A percentile compares a stretch with the other conserved stretches of the same genome.
phyloP scores from a whole-genome alignment of 805 yeast species.

The Candida ulmi region DNA sequence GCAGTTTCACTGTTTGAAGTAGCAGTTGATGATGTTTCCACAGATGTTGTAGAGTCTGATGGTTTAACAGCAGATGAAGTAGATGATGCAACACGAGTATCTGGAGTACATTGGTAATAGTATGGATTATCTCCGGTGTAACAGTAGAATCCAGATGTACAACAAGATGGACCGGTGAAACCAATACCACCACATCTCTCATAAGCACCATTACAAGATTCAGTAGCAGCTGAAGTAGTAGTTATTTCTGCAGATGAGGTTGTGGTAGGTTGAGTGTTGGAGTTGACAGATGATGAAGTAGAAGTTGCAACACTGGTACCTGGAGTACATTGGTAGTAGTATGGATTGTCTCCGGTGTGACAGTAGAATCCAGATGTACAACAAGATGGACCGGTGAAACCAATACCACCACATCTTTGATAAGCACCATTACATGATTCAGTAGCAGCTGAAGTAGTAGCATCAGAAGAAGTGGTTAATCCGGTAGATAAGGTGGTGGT shows the following conservation, averaged over 20 bases:
- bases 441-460: background rate
- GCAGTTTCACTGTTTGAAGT: too few relatives aligned
- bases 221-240: background rate
- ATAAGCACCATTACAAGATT: background rate
- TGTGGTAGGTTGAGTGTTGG: too few relatives aligned
- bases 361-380: background rate
- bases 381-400: background rate
- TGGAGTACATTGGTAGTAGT: background rate
- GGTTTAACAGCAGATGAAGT: constrained; percentile 3
- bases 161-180: background rate
- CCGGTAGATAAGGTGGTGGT: background rate
- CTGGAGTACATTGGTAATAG: background rate
- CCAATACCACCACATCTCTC: background rate
- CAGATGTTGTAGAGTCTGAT: constrained; percentile 11
- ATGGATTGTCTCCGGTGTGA: background rate
- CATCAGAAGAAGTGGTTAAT: constrained; percentile 1
- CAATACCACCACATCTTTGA: background rate
- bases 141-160: background rate
- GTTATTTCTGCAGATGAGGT: too few relatives aligned
- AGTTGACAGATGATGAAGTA: too few relatives aligned
- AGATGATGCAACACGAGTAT: background rate
- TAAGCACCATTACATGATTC: background rate
- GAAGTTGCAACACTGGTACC: background rate
- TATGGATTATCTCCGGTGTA: background rate
- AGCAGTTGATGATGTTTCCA: too few relatives aligned